Evolutionary conservation across 2,329 filamentous ascomycete genomes (phyloP), one percentile per base, ranked within the genome.

Genomic region (Fusarium sp.): DNA sequence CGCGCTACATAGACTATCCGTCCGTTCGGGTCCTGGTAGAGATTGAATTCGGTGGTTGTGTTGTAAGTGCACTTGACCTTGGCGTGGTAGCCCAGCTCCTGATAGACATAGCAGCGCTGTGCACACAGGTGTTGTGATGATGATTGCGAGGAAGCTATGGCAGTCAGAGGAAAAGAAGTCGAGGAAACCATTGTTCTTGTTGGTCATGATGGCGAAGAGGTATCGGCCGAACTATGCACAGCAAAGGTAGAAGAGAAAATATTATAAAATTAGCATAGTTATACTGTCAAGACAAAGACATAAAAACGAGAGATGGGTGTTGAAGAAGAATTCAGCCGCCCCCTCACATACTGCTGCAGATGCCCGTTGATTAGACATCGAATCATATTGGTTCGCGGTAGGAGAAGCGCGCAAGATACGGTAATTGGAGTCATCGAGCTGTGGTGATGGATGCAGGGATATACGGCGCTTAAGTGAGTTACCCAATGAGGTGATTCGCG

Each of bases 31-130:
- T 6, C 22, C 1, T 1, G 11, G 7, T 6, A 9, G 15, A 60
- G 26, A 58, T 41, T 43, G 42, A 76, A 78, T 31, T 73, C 58
- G 4, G 67, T 69, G n/a, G 68, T 74, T 7, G 42, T 28, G 61
- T 79, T 79, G 64, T 78, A 76, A 15, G 73, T 74, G 61, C 76
- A 78, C 2, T 58, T 67, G 7, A 76, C 73, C 8, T 70, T 64
- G 12, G 73, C 43, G 6, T 64, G 25, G 39, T 77, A 78, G 13
- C 75, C 75, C 24, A 60, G 31, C 45, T 79, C 76, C 43, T 74
- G 63, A 34, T 73, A 59, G 43, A 5, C 49, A 60, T 60, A 60
- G 22, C 10, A 61, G 22, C 5, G 45, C 22, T 8, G 35, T 58
- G 29, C 52, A 50, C 10, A 54, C 19, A 3, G 54, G 54, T 2